Base-by-base conservation (phyloP, 257 asterid species). In the Pogostemon cablin region DNA sequence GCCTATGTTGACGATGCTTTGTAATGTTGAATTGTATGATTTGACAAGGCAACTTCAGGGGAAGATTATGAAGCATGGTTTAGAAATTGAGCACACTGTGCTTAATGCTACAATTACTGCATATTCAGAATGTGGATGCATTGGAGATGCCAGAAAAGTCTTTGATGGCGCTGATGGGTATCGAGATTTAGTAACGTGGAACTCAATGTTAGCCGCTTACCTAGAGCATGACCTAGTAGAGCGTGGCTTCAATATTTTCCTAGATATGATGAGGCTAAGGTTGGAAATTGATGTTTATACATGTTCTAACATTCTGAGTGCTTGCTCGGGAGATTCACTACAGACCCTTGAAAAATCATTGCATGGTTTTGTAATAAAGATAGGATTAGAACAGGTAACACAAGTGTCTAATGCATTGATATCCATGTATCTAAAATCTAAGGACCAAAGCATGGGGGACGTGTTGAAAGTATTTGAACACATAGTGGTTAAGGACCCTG, bases 201-300 rank as follows among this genome's bases (percentile, higher is more conserved):
- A 92, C 79, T 86, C 98, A 5, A 88, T 88, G 87, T 76, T 88
- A 63, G 92, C 92, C 6, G 96, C 95, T 74, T 88, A 81, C 75
- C 54, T 86, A 60, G 88, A 84, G 53, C 84, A 73, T 71, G 83
- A 72, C 64, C 58, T 71, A 65, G 81, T 47, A 63, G 74, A 71
- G 46, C 73, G 67, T 62, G 96, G 90, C 40, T 84, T 88, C 72
- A 50, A 63, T 20, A 79, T 88, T 70, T 90, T 90, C 86, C 62
- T 77, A 25, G 82, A 88, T 67, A 90, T 92, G 96, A 75, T 82
- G 70, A 82, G 81, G 76, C 72, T 62, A 20, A 81, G 87, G 48
- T 8, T 87, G 71, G 84, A 84, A 11, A 70, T 80, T 56, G 98
- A 92, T 83, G 78, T 81, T 58, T 92, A 85, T 75, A 85, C 98